Base-by-base conservation (phyloP, 1,284 basidiomycete genomes). In the Fomitopsis palustris region DNA sequence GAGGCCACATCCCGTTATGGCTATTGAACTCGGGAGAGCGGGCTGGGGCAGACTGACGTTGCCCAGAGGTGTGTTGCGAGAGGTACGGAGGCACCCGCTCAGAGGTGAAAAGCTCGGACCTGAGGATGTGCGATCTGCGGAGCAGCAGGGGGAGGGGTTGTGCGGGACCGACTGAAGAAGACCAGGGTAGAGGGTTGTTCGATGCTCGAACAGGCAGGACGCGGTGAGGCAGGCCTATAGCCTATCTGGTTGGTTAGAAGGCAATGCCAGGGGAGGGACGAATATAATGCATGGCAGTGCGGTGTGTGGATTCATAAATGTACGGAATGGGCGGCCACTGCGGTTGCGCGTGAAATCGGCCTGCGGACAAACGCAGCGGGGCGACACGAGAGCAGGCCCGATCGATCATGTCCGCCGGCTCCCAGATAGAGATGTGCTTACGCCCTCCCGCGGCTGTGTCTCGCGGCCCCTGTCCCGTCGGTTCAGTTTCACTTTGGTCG, bases 1-100 rank as follows among this genome's bases (percentile, higher is more conserved):
- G 51, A 10, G 53, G 33, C 38, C 53, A 76, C 67, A 66, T 71
- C 71, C 73, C 73, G 58, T 59, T 27, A 58, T 55, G 21, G 37
- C 16, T 35, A 16, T 45, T 7, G 45, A 21, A 33, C 27, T 29
- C 49, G 21, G 25, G 25, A 21, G 33, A 51, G 49, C 16, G 49
- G 49, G 17, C 29, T 33, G 29, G 29, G 23, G 27, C 49, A 25
- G 19, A 12, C n/a, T 3, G 17, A 33, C 12, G 29, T 33, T 16
- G 31, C n/a, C 19, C 31, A 12, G 14, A 43, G 41, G 8, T 25
- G 14, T 21, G 10, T 43, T 10, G 41, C n/a, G 29, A 29, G 17
- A 27, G 14, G 9, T 19, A 35, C 45, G 45, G 45, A 14, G 33
- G 14, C 27, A 37, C 49, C 25, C 49, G 7, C 7, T 10, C 12